A percentile compares a stretch with the other conserved stretches of the same genome.
Conservation (phyloP, 2,329 filamentous ascomycete genomes). For the Mycosphaerella arachidis region DNA sequence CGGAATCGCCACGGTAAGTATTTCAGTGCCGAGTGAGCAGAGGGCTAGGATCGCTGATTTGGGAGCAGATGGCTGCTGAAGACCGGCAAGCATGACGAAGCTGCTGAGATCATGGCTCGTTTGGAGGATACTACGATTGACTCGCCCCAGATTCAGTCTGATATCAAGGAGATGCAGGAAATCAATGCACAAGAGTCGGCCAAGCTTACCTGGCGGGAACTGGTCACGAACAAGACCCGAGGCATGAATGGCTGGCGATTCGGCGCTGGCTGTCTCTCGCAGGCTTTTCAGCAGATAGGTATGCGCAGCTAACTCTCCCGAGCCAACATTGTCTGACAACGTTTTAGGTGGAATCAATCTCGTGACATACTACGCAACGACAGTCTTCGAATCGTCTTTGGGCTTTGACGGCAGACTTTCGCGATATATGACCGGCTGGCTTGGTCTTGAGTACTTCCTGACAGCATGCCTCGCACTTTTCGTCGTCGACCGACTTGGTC, state of each 20-base stretch:
- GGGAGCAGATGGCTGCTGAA: slow-evolving; percentile 34
- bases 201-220: slow-evolving; percentile 11
- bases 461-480: slow-evolving; percentile 48
- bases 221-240: slow-evolving; percentile 11
- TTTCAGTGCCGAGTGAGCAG: too few species aligned
- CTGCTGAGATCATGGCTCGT: slow-evolving; percentile 49
- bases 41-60: slow-evolving; percentile 26
- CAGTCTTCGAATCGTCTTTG: slow-evolving; percentile 39
- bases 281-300: slow-evolving; percentile 43
- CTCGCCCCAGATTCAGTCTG: slow-evolving; percentile 52
- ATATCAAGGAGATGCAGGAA: slow-evolving; percentile 39
- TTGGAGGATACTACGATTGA: slow-evolving; percentile 47
- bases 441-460: slow-evolving; percentile 26
- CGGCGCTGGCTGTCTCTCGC: slow-evolving; percentile 39
- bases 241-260: slow-evolving; percentile 15
- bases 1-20: slow-evolving; percentile 52
- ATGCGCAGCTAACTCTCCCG: slow-evolving; percentile 8
- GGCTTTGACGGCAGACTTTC: slow-evolving; percentile 13
- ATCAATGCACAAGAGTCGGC: slow-evolving; percentile 8
- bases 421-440: slow-evolving; percentile 20
- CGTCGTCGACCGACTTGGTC: slow-evolving; percentile 58
- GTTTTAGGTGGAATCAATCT: slow-evolving; percentile 14
- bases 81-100: slow-evolving; percentile 43
- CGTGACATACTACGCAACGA: slow-evolving; percentile 40
- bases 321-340: background rate